phyloP scores from a whole-genome alignment of 164 flowering plant species.

The Stephania yunnanensis region DNA sequence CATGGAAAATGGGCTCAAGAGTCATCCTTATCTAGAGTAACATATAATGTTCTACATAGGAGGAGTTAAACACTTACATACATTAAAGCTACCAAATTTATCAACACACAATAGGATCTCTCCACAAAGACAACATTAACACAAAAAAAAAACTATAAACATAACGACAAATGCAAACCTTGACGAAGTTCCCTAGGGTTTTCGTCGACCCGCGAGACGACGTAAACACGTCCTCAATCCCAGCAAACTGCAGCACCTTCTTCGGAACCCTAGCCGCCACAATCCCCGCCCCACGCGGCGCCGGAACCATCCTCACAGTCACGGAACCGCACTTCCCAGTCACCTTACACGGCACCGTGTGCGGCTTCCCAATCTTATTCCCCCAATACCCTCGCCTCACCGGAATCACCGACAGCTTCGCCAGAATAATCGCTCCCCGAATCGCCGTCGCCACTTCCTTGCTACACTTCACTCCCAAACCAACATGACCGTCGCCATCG shows the following conservation, averaged over 20 bases:
- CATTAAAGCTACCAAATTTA: no score
- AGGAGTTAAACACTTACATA: no score
- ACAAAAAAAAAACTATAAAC: no score
- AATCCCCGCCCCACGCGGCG: conserved; percentile 79
- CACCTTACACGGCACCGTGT: conserved; percentile 81
- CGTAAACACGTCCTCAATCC: conserved; percentile 80
- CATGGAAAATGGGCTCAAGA: no score
- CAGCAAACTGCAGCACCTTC: conserved; percentile 89
- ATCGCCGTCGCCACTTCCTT: conserved; percentile 86
- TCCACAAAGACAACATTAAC: no score
- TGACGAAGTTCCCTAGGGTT: conserved; percentile 81
- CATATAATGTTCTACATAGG: no score
- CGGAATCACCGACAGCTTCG: conserved; percentile 67
- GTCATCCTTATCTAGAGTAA: no score
- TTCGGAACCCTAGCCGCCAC: conserved; percentile 87
- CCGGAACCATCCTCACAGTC: conserved; percentile 80
- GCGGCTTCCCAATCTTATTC: conserved; percentile 81
- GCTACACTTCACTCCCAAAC: conserved; percentile 73
- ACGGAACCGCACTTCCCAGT: conserved; percentile 88
- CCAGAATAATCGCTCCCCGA: conserved; percentile 65
- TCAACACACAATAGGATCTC: no score
- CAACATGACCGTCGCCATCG: conserved; percentile 72
- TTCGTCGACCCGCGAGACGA: conserved; percentile 80
- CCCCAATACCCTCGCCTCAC: conserved; percentile 90
- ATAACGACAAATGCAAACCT: conserved; percentile 31